Percentiles rank a stretch among this genome's conserved stretches.
phyloP scores from a whole-genome alignment of 1,284 basidiomycete species.

The Tranzscheliella williamsii region DNA sequence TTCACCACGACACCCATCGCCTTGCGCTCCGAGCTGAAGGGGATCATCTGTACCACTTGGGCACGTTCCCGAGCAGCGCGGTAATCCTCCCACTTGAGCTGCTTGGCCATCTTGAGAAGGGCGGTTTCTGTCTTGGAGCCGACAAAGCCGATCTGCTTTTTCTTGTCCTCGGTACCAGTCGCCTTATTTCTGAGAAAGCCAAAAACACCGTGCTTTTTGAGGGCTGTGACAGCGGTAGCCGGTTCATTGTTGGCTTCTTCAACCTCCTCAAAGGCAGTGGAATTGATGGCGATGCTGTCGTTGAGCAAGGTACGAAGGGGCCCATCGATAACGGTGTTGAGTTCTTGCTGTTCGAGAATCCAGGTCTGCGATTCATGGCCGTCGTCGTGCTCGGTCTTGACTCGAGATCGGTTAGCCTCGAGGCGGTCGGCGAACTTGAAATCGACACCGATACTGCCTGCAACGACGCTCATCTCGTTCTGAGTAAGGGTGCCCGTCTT shows the following conservation, averaged over 20 bases:
- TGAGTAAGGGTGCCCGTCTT: slow-evolving; percentile 84
- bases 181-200: slow-evolving; percentile 19
- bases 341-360: slow-evolving; percentile 75
- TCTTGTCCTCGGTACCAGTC: slow-evolving; percentile 19
- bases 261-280: slow-evolving; percentile 75
- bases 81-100: slow-evolving; percentile 80
- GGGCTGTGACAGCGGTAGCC: slow-evolving; percentile 13
- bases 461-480: slow-evolving; percentile 93
- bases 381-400: slow-evolving; percentile 69
- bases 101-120: slow-evolving; percentile 83
- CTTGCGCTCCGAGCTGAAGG: slow-evolving; percentile 93
- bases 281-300: slow-evolving; percentile 85
- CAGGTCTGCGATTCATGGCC: slow-evolving; percentile 69
- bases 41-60: slow-evolving; percentile 82
- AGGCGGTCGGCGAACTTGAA: slow-evolving; percentile 87
- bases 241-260: slow-evolving; percentile 63
- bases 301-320: slow-evolving; percentile 76
- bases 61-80: slow-evolving; percentile 71
- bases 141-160: slow-evolving; percentile 68
- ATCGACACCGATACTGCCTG: slow-evolving; percentile 88
- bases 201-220: slow-evolving; percentile 29
- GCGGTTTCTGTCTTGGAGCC: slow-evolving; percentile 98
- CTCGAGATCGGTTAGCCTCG: slow-evolving; percentile 73
- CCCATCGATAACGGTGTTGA: slow-evolving; percentile 67
- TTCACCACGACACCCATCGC: slow-evolving; percentile 90